Base-by-base conservation (phyloP, 495 filamentous ascomycete genomes). In the Stereocaulon alpinum region DNA sequence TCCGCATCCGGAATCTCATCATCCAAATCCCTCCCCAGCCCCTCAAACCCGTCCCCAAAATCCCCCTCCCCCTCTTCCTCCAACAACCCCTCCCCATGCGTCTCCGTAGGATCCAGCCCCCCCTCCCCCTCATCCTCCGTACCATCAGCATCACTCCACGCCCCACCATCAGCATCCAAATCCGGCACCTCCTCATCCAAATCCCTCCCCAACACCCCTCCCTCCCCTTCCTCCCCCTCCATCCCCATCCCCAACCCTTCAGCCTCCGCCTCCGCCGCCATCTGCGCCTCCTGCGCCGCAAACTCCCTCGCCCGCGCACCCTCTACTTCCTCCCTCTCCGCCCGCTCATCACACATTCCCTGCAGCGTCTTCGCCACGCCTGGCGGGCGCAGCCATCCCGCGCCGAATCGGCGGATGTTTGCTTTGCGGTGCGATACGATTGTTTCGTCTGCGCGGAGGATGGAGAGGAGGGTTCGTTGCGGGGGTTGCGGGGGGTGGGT, bases 271-370 rank as follows among this genome's bases (percentile, higher is more conserved):
- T 52, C 49, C n/a, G 49, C 49, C 9, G 49, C 49, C 20, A 18
- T 17, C 34, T 52, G 49, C 0, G 70, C 77, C 61, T 75, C 77
- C 4, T 84, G 83, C 49, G 81, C 80, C 10, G 85, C 76, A 70
- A 81, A 77, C 65, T 89, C 87, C n/a, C 86, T 78, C 17, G 79
- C 74, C 58, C 86, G 68, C 0, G 82, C 85, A 55, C 85, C 83
- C 50, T 86, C 77, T n/a, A 87, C 83, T 69, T 94, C 89, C 64
- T 87, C 85, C 42, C 83, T 77, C 74, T 94, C 89, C 20, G 85
- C 81, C 29, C 83, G 77, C 76, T 92, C 89, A 66, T 91, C 89
- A 58, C 81, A 82, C 69, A 88, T 76, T 56, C 86, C 86, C 61
- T 87, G 80, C 63, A 89, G 77, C 11, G 88, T 90, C 73, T 91